Conservation (phyloP, 2,329 filamentous ascomycete genomes). For the Arthrobotrys pseudoclavata region DNA sequence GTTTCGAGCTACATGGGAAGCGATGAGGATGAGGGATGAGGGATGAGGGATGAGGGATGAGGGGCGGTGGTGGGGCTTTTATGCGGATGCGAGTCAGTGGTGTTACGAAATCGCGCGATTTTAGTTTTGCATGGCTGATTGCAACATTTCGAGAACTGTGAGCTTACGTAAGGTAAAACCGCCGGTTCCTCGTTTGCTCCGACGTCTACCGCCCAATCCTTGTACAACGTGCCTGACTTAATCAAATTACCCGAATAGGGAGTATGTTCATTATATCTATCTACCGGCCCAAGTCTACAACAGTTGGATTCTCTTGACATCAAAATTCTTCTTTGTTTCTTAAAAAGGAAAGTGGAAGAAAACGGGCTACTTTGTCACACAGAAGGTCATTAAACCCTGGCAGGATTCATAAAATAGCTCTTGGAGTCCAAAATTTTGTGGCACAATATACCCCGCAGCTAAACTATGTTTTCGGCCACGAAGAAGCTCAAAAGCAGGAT, state of each 20-base stretch:
- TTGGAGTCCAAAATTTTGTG: too few species aligned
- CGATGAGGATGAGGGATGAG: conserved; percentile 14
- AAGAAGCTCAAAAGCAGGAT: too few species aligned
- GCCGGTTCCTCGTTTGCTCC: not conserved
- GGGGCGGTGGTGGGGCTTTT: conserved; percentile 22
- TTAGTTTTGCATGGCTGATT: conserved; percentile 9
- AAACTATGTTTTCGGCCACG: too few species aligned
- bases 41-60: conserved; percentile 4
- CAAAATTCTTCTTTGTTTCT: too few species aligned
- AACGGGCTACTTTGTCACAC: too few species aligned
- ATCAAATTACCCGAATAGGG: not conserved
- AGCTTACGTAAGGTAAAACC: conserved; percentile 25
- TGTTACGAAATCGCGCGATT: conserved; percentile 20
- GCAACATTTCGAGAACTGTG: conserved; percentile 1
- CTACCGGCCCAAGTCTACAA: too few species aligned
- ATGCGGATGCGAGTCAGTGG: conserved; percentile 8
- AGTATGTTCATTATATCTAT: too few species aligned
- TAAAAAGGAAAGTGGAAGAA: too few species aligned
- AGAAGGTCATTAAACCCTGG: too few species aligned
- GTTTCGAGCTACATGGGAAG: conserved; percentile 10
- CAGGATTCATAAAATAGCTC: not conserved
- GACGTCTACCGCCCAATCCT: conserved; percentile 23
- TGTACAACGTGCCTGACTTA: not conserved
- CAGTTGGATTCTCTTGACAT: too few species aligned
- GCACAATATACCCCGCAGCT: too few species aligned